Evolutionary conservation across 2,329 filamentous ascomycete species (phyloP).

Genomic region (Colletotrichum truncatum): DNA sequence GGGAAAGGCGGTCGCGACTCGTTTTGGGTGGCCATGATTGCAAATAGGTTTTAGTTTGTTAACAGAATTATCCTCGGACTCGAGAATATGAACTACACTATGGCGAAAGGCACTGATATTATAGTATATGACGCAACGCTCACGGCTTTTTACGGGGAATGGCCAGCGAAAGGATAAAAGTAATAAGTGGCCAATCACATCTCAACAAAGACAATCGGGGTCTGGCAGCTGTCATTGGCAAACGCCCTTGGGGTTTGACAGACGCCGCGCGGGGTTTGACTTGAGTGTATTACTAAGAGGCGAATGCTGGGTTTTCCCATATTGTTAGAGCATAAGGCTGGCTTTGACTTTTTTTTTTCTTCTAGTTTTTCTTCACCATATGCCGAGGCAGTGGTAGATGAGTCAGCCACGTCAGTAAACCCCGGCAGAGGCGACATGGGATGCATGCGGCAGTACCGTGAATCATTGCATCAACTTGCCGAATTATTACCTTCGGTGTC

Average conservation of each 20-base stretch:
- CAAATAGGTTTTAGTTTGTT: no score
- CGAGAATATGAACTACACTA: background rate
- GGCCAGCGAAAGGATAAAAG: background rate
- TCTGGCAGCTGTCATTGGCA: slow-evolving; percentile 15
- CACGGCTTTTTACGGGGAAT: background rate
- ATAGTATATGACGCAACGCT: background rate
- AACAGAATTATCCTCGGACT: background rate
- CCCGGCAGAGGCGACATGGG: background rate
- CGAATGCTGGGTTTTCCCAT: background rate
- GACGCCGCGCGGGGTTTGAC: slow-evolving; percentile 23
- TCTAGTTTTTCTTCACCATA: background rate
- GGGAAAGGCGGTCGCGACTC: slow-evolving; percentile 60
- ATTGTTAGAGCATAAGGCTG: background rate
- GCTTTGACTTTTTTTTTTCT: background rate
- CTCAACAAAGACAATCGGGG: background rate
- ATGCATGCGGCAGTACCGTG: background rate
- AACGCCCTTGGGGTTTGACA: slow-evolving; percentile 8
- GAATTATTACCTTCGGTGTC: background rate
- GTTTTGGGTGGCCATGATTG: slow-evolving; percentile 13
- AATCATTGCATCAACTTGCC: slow-evolving; percentile 8
- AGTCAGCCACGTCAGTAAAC: background rate
- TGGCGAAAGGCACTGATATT: background rate
- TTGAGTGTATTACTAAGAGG: background rate
- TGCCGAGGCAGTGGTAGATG: background rate
- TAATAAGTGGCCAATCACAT: slow-evolving; percentile 18